Base-by-base conservation (phyloP, 208 protist genomes). In the Angomonas desouzai region DNA sequence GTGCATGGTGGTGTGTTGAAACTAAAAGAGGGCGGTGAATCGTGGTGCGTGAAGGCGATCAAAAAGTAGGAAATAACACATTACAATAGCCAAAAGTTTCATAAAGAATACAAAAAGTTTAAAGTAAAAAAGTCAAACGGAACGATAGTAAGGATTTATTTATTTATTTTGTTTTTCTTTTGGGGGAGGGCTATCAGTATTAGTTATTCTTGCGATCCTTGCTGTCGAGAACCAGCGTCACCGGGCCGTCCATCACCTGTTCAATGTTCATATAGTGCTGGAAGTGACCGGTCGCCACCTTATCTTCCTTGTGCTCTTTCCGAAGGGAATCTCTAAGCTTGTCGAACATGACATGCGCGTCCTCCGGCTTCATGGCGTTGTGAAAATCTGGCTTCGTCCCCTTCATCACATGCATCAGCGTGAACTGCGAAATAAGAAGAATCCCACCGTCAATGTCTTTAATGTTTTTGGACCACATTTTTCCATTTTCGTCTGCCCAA, bases 311-410 rank as follows among this genome's bases (percentile, higher is more conserved):
- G 62, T 94, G 91, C 22, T 81, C 55, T 6, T 59, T 68, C 11
- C 72, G 65, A 6, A 96, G 66, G 36, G 72, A 72, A 45, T 86
- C 84, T 22, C 91, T 82, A 13, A 94, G 64, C 22, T 53, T 47
- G 70, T 93, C 74, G 74, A 96, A 97, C 74, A 97, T 79, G 10
- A 62, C 70, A 10, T 76, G 64, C 11, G 92, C 88, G 1, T 77
- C 59, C 13, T 89, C 81, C 1, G 82, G 70, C 23, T 70, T 64
- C 90, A 96, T 96, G 25, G 92, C 92, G 57, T 89, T 66, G 68
- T 97, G 92, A 64, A 97, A 97, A 70, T 97, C 92, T 2, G 88
- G 88, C 57, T 93, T 96, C 56, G 79, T 92, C 36, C 92, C 92
- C 62, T 96, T 96, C 62, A 96, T 79, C 27, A 86, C 77, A 62